Evolutionary conservation across 2,329 filamentous ascomycete genomes (phyloP).

Genomic region (Daldinia sp.): DNA sequence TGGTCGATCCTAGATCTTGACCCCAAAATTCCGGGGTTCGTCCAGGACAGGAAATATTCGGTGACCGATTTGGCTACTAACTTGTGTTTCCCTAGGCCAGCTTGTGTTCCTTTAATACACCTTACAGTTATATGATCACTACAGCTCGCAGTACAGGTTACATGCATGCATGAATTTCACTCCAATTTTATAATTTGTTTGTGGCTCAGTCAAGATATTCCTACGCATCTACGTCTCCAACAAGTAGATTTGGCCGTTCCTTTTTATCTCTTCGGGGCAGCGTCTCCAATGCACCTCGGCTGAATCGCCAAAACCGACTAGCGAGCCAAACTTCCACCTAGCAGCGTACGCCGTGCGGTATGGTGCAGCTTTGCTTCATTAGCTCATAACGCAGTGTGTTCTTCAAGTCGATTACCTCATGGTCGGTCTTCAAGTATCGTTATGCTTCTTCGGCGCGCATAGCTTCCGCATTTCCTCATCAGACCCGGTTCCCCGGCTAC

Average conservation of each 20-base stretch:
- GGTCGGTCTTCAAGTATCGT: slow-evolving; percentile 18
- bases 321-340: slow-evolving; percentile 26
- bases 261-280: slow-evolving; percentile 22
- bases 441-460: slow-evolving; percentile 27
- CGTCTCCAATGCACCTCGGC: slow-evolving; percentile 29
- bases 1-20: slow-evolving; percentile 12
- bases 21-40: slow-evolving; percentile 24
- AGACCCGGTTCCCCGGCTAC: slow-evolving; percentile 32
- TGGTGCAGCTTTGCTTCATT: slow-evolving; percentile 29
- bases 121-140: slow-evolving; percentile 21
- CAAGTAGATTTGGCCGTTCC: slow-evolving; percentile 13
- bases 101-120: slow-evolving; percentile 17
- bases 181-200: slow-evolving; percentile 26
- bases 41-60: slow-evolving; percentile 19
- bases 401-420: slow-evolving; percentile 32
- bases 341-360: slow-evolving; percentile 20
- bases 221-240: slow-evolving; percentile 19
- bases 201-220: slow-evolving; percentile 23
- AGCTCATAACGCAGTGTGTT: slow-evolving; percentile 14
- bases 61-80: slow-evolving; percentile 34
- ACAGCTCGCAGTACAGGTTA: slow-evolving; percentile 17
- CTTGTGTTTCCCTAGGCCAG: slow-evolving; percentile 30
- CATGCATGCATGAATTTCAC: slow-evolving; percentile 34
- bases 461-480: slow-evolving; percentile 34
- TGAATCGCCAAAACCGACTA: slow-evolving; percentile 39